Conservation (phyloP, 148 eudicot species). For the Amaranthus cruentus region DNA sequence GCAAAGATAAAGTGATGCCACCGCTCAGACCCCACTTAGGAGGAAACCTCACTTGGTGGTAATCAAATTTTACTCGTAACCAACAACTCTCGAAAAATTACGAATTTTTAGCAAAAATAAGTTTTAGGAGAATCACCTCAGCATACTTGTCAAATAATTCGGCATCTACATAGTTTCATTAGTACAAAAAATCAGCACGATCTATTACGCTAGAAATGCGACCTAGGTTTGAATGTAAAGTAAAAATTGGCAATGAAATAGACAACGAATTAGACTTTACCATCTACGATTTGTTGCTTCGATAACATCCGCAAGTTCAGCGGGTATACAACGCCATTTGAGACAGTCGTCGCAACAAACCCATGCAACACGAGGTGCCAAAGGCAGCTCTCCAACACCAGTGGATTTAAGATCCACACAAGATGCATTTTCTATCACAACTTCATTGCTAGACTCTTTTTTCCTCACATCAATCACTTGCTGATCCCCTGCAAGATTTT, state of each 20-base stretch:
- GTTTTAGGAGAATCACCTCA: not conserved
- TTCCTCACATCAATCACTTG: conserved; percentile 30
- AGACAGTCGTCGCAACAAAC: conserved; percentile 87
- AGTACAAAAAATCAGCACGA: not conserved
- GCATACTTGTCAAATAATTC: not conserved
- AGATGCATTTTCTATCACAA: conserved; percentile 20
- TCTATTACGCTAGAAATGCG: not conserved
- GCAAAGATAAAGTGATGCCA: not conserved
- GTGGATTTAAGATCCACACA: conserved; percentile 24
- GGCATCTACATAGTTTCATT: not conserved
- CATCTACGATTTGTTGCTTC: conserved; percentile 70
- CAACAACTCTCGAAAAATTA: not conserved
- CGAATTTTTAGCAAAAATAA: not conserved
- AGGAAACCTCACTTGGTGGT: not conserved
- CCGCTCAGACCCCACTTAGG: not conserved
- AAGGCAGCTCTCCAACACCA: conserved; percentile 29
- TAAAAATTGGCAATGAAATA: not conserved
- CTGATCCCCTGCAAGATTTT: conserved; percentile 31
- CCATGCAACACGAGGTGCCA: conserved; percentile 68
- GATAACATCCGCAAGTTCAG: conserved; percentile 77
- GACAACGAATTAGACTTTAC: conserved; percentile 33
- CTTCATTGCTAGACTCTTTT: conserved; percentile 23
- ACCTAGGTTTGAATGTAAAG: conserved; percentile 5
- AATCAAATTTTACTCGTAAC: not conserved
- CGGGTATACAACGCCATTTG: conserved; percentile 95